Evolutionary conservation across 2,329 filamentous ascomycete species (phyloP).

Genomic region (Colletotrichum sp.): DNA sequence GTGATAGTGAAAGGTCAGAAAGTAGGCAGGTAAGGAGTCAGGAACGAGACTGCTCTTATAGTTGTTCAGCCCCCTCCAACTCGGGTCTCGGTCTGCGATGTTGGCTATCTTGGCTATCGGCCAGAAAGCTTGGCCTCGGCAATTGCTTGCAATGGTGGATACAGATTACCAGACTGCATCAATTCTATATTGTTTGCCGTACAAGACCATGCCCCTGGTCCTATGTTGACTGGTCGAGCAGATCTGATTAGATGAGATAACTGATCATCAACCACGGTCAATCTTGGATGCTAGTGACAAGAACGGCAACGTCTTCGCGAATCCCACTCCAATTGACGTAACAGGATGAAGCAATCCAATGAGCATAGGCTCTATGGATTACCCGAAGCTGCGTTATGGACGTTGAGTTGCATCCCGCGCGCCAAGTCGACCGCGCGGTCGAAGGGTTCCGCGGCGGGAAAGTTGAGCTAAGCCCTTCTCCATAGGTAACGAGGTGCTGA

Average conservation of each 20-base stretch:
- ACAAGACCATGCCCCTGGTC: background rate
- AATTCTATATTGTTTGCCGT: background rate
- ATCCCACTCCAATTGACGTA: background rate
- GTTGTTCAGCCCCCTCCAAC: background rate
- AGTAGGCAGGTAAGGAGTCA: fast-evolving
- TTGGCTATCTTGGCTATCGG: background rate
- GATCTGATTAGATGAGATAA: background rate
- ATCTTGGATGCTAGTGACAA: background rate
- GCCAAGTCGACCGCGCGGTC: background rate
- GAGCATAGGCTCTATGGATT: background rate
- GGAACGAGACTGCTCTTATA: background rate
- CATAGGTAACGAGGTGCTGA: background rate
- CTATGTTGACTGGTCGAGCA: background rate
- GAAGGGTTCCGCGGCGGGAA: background rate
- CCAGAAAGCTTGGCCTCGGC: background rate
- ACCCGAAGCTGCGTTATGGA: background rate
- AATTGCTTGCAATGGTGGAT: background rate
- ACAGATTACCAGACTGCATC: background rate
- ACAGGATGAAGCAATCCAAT: background rate
- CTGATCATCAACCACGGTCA: background rate
- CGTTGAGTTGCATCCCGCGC: background rate
- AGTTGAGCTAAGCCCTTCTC: background rate
- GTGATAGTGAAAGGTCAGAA: background rate
- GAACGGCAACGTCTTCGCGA: no score
- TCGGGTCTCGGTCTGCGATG: background rate